Percentiles rank a stretch among this genome's conserved stretches.
Conservation (phyloP, 2,329 filamentous ascomycete species). For the Dactylellina cionopaga region DNA sequence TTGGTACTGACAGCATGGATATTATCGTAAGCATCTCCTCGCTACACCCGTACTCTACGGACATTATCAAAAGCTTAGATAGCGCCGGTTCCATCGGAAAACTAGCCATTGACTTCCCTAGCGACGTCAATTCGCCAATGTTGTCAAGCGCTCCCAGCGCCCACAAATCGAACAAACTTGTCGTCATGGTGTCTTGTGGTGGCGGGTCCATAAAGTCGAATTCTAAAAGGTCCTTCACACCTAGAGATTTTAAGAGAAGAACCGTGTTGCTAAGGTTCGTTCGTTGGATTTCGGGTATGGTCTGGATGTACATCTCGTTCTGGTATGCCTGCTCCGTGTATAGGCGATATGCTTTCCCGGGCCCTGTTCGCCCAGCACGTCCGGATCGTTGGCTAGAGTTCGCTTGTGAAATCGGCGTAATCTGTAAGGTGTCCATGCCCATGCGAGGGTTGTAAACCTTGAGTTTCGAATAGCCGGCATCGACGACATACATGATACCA, state of each 20-base stretch:
- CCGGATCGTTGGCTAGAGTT: constrained; percentile 94
- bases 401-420: constrained; percentile 96
- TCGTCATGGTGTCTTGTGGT: constrained; percentile 96
- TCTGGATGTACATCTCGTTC: constrained; percentile 95
- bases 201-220: constrained; percentile 99
- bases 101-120: constrained; percentile 92
- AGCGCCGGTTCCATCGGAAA: constrained; percentile 98
- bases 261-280: constrained; percentile 97
- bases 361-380: constrained; percentile 90
- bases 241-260: constrained; percentile 89
- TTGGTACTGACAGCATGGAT: constrained; percentile 95
- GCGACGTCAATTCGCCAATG: constrained; percentile 84
- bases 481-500: constrained; percentile 98
- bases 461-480: constrained; percentile 93
- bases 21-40: constrained; percentile 99
- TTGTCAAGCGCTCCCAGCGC: constrained; percentile 93
- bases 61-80: constrained; percentile 92
- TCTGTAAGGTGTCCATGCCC: constrained; percentile 98
- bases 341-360: constrained; percentile 91
- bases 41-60: constrained; percentile 87
- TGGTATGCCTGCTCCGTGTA: constrained; percentile 95
- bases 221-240: constrained; percentile 91
- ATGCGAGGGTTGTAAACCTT: constrained; percentile 99
- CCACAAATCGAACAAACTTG: constrained; percentile 97
- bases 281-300: constrained; percentile 95